Conservation (phyloP, 805 yeast genomes). For the Lipomyces kockii region DNA sequence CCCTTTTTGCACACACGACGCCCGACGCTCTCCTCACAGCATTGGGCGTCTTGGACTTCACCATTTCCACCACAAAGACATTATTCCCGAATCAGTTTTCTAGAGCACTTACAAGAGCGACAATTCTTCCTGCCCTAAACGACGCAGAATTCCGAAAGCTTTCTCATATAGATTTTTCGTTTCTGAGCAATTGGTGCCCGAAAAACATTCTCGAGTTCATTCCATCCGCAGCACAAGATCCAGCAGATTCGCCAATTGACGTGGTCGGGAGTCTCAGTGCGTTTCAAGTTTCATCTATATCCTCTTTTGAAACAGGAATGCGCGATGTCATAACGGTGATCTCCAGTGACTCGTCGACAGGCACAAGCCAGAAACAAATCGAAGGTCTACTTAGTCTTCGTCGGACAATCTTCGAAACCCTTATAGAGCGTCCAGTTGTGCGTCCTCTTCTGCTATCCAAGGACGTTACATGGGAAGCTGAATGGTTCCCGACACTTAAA, state of each 20-base stretch:
- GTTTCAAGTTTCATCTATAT: conserved; percentile 7
- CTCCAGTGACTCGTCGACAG: not conserved
- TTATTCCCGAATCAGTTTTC: conserved; percentile 27
- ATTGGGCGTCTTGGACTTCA: conserved; percentile 21
- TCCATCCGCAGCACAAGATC: not conserved
- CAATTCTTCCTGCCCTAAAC: conserved; percentile 17
- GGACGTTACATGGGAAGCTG: conserved; percentile 15
- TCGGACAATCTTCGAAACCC: conserved; percentile 13
- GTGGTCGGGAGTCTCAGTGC: not conserved
- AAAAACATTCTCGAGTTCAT: conserved; percentile 3
- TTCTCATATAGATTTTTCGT: conserved; percentile 26
- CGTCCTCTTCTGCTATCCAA: conserved; percentile 10
- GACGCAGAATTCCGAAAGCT: conserved; percentile 22
- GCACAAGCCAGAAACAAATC: conserved; percentile 5
- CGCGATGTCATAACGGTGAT: conserved; percentile 3
- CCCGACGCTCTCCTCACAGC: conserved; percentile 15
- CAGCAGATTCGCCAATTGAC: not conserved
- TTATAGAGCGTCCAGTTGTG: conserved; percentile 19
- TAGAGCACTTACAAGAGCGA: conserved; percentile 17
- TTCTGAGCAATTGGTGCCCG: conserved; percentile 22
- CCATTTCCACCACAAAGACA: conserved; percentile 14
- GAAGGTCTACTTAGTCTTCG: conserved; percentile 20
- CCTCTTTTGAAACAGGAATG: conserved; percentile 19
- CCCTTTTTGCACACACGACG: conserved; percentile 1
- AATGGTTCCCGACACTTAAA: conserved; percentile 21